Evolutionary conservation across 345 rosid genomes (phyloP).

Genomic region (Carallia brachiata): DNA sequence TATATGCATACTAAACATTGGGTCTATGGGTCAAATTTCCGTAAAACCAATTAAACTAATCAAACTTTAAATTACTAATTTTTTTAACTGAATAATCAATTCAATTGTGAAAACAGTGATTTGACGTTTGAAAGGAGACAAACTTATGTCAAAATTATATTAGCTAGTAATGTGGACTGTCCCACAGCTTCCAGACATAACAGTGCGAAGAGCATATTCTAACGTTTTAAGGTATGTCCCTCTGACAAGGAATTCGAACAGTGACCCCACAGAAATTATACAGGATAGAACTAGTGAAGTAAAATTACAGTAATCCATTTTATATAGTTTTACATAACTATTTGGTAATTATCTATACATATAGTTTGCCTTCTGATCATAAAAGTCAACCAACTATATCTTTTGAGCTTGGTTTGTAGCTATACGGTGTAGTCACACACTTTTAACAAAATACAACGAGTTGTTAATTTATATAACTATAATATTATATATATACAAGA

Average conservation of each 20-base stretch:
- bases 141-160: slow-evolving; percentile 21
- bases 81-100: no score
- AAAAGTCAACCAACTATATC: slow-evolving; percentile 30
- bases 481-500: no score
- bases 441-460: no score
- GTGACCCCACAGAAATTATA: slow-evolving; percentile 5
- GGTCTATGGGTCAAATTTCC: no score
- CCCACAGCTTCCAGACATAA: slow-evolving; percentile 15
- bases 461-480: no score
- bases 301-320: not conserved
- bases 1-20: no score
- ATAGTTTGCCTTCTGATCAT: slow-evolving; percentile 6
- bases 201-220: not conserved
- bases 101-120: no score
- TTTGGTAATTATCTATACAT: slow-evolving; percentile 3
- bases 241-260: slow-evolving; percentile 11
- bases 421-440: no score
- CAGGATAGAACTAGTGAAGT: not conserved
- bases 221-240: slow-evolving; percentile 4
- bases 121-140: not conserved
- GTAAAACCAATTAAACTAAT: no score
- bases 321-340: slow-evolving; percentile 18
- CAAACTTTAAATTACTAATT: no score
- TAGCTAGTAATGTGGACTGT: not conserved
- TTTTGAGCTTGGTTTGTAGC: no score